Percentiles rank a stretch among this genome's conserved stretches.
These are phyloP conservation scores for Recurvomyces mirabilis DNA, from an alignment of 495 filamentous ascomycete species.

Conservation along the genomic window DNA sequence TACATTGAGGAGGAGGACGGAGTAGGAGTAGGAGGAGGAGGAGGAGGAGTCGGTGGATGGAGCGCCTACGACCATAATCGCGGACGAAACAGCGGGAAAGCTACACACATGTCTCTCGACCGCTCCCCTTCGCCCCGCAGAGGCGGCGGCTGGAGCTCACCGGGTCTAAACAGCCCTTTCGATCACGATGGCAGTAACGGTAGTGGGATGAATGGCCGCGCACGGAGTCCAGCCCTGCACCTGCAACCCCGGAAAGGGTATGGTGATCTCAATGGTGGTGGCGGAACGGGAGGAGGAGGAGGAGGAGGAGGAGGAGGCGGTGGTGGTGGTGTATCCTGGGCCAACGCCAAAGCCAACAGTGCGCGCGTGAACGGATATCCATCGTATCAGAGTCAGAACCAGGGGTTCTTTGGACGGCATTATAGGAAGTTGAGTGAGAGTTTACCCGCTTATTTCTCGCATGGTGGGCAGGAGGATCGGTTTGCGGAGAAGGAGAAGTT, in stretches of 20 bases:
- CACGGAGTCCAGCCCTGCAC: conserved; percentile 30
- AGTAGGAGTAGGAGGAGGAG: neutral
- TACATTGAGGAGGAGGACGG: conserved; percentile 10
- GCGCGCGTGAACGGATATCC: conserved; percentile 67
- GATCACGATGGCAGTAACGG: conserved; percentile 27
- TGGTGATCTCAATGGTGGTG: conserved; percentile 12
- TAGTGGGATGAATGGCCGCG: conserved; percentile 55
- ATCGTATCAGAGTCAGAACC: conserved; percentile 67
- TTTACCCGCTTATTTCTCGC: conserved; percentile 54
- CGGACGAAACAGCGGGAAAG: no score
- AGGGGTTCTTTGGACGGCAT: conserved; percentile 72
- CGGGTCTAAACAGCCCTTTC: conserved; percentile 54
- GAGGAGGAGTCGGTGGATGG: neutral
- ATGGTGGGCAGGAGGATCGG: conserved; percentile 25
- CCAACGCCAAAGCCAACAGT: conserved; percentile 62
- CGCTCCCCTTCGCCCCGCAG: conserved; percentile 72
- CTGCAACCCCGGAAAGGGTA: conserved; percentile 8
- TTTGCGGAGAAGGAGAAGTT: conserved; percentile 73
- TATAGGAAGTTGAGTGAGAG: conserved; percentile 62
- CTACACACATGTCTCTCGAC: conserved; percentile 65
- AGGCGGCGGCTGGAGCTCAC: conserved; percentile 79
- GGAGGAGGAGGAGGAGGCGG: no score
- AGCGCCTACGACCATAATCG: no score
- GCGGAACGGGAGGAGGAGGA: no score
- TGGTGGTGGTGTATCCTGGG: conserved; percentile 55